A percentile compares a stretch with the other conserved stretches of the same genome.
phyloP scores from a whole-genome alignment of 2,329 filamentous ascomycete species.

The Paradendryphiella salina region DNA sequence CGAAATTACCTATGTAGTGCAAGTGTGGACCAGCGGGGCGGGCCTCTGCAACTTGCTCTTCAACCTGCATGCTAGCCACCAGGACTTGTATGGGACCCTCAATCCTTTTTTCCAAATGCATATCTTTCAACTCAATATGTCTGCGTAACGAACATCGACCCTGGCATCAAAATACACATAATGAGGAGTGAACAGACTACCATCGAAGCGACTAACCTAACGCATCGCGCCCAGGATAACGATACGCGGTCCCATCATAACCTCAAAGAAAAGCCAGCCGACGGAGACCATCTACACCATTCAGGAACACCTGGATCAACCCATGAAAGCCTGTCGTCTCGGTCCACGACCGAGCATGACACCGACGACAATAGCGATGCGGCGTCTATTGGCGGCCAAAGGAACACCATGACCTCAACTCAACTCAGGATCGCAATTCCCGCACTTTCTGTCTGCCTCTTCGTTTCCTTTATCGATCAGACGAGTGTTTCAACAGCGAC shows the following conservation, averaged over 20 bases:
- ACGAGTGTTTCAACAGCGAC: conserved; percentile 56
- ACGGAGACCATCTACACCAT: neutral
- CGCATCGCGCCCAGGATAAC: neutral
- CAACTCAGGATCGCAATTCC: conserved; percentile 58
- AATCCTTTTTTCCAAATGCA: neutral
- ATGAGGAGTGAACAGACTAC: neutral
- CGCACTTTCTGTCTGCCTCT: conserved; percentile 57
- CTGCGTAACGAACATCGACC: neutral
- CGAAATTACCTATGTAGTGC: neutral
- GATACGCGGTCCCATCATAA: neutral
- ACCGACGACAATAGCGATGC: conserved; percentile 14
- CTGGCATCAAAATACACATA: neutral
- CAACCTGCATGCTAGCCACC: neutral
- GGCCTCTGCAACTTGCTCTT: conserved; percentile 3
- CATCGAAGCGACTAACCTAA: neutral
- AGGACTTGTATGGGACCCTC: neutral
- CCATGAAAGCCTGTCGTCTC: neutral
- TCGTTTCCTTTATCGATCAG: conserved; percentile 62
- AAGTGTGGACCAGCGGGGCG: neutral
- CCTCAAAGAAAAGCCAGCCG: neutral
- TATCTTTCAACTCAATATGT: neutral
- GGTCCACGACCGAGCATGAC: neutral
- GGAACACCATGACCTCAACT: conserved; percentile 58
- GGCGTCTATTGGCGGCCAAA: conserved; percentile 49
- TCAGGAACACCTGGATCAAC: neutral